Base-by-base conservation (phyloP, 2,329 filamentous ascomycete genomes). In the Phaeomoniella chlamydospora region DNA sequence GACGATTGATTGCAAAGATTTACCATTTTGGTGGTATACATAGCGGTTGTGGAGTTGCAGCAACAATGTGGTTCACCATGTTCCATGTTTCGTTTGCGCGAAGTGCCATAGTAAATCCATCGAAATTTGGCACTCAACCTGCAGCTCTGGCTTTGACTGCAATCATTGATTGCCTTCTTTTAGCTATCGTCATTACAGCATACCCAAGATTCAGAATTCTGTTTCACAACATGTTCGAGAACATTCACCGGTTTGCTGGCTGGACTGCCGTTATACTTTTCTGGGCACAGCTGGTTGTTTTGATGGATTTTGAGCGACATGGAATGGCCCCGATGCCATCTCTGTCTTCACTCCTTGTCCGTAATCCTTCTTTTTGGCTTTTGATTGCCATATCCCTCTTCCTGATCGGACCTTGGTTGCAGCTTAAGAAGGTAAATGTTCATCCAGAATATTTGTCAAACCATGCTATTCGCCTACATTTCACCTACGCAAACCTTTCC, bases 401-500 rank as follows among this genome's bases (percentile, higher is more conserved):
- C 44, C 68, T 87, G 42, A 62, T 78, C 32, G 74, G 79, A 35
- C 80, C 83, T 1, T 92, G 83, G 82, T 52, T 80, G 2, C 68
- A 72, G 39, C 70, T 90, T 17, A 73, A 80, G 37, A 75, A 72
- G 45, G 74, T 82, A 38, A 58, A 62, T 6, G 78, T 88, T 41
- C 60, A 68, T 14, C 64, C 77, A 5, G 75, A 84, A 49, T 60
- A 67, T 3, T 71, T 90, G 13, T 88, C 82, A 0, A 53, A 67
- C 15, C 82, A 87, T 56, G 82, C 81, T 29, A 61, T 83, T 18
- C 72, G 77, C 29, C 68, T 90, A 14, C 72, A 79, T 50, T 80
- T 86, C 48, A 62, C 67, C 49, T 76, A 80, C 55, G 67, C 70
- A 13, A 64, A 69, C 15, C 72, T 74, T 5, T 64, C 68, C 36